Percentiles rank a stretch among this genome's conserved stretches.
These are phyloP conservation scores for Ascochyta koolunga DNA, from an alignment of 2,329 filamentous ascomycete genomes.

Conservation along the genomic window DNA sequence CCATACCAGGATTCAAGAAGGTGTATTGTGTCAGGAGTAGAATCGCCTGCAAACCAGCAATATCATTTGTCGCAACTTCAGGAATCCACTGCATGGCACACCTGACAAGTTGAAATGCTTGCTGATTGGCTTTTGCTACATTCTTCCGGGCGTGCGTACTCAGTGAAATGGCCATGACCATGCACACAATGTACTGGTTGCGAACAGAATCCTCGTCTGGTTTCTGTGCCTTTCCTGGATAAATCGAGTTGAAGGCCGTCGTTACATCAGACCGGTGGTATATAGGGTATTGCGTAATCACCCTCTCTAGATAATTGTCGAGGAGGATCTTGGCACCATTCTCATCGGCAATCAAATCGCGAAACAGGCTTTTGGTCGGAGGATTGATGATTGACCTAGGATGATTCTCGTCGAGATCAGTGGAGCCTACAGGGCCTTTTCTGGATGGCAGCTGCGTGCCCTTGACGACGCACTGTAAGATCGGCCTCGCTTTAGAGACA, in stretches of 20 bases:
- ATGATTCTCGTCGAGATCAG: conserved; percentile 45
- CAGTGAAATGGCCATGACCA: conserved; percentile 47
- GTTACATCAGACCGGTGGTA: conserved; percentile 44
- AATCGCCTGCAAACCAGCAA: conserved; percentile 43
- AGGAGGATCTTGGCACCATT: conserved; percentile 42
- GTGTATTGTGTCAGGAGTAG: conserved; percentile 46
- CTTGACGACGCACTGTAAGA: conserved; percentile 44
- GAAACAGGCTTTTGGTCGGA: conserved; percentile 31
- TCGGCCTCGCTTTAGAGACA: conserved; percentile 39
- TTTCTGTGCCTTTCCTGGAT: conserved; percentile 31
- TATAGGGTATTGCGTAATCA: conserved; percentile 48
- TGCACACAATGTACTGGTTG: conserved; percentile 44
- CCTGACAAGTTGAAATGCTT: conserved; percentile 41
- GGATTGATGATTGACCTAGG: conserved; percentile 47
- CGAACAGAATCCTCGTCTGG: conserved; percentile 35
- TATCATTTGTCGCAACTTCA: conserved; percentile 45
- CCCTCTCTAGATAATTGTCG: conserved; percentile 41
- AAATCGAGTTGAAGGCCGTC: conserved; percentile 43
- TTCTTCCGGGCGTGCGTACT: conserved; percentile 44
- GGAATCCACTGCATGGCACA: conserved; percentile 47
- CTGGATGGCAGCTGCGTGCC: conserved; percentile 44
- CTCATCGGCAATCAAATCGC: conserved; percentile 37
- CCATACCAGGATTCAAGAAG: conserved; percentile 46
- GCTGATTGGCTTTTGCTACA: conserved; percentile 40
- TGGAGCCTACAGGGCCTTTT: conserved; percentile 42